Base-by-base conservation (phyloP, 345 rosid species). In the Combretum micranthum region DNA sequence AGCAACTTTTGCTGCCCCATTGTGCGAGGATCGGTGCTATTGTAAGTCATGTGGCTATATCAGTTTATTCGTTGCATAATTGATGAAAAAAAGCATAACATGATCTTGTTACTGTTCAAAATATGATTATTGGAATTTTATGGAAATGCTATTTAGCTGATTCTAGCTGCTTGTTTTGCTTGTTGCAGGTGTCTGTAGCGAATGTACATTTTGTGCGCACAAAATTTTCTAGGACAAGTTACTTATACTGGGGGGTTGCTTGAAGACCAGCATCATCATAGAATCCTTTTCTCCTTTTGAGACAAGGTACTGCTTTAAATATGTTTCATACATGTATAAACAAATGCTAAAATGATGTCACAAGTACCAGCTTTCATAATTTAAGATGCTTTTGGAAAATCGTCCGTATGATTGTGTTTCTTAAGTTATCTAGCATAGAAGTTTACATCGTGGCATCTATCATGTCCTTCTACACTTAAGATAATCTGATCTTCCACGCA, bases 181-280 rank as follows among this genome's bases (percentile, higher is more conserved):
- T 50, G 54, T 60, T 23, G 64, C 75, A 93, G 97, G 66, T 92
- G 21, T 70, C 75, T 39, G 71, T 82, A 62, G 78, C 72, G 69
- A 88, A 92, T 72, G 96, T 78, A 21, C 98, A 92, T 75, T 75
- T 86, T 69, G 84, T 92, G 59, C 75, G 76, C 71, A 78, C 88
- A 51, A 81, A 80, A 66, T 83, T 82, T 82, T 42, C 75, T 48
- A 83, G 95, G 93, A 71, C 83, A 13, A 81, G 63, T 26, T 74
- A 60, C 84, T 83, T 44, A 71, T 88, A 74, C 86, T 92, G 42
- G 97, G 98, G 48, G 80, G 84, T 50, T 92, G 98, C 76, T 80
- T 61, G 68, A 81, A 66, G 77, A 84, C 87, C 61, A 86, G 87
- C 75, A 72, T 92, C 44, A 66, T 62, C 32, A 69, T 92, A 54